Base-by-base conservation (phyloP, 2,329 filamentous ascomycete species). In the Aureobasidium pullulans region DNA sequence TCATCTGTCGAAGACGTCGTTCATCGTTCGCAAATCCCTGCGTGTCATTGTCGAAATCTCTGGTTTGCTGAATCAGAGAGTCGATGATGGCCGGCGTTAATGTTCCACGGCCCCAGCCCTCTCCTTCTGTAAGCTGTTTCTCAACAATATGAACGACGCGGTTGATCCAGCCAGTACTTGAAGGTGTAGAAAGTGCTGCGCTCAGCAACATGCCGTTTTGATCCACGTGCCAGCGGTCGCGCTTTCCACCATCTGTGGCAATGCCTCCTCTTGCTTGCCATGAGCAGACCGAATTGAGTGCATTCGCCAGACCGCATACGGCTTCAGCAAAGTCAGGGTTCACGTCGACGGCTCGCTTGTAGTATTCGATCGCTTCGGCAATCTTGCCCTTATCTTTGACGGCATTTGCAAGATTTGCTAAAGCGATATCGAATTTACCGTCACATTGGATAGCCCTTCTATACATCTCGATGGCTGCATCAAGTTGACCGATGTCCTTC, bases 311-410 rank as follows among this genome's bases (percentile, higher is more conserved):
- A 7, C 94, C 94, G 72, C 94, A 99, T 0, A 99, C 93, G 6
- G 94, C 94, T 75, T 99, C 94, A 1, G 94, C 90, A 74, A 99
- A 99, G 36, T 96, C 88, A 0, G 94, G 93, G 66, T 94, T 99
- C n/a, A 92, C 85, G 36, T 82, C 81, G 9, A 99, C 93, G 40
- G 94, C 94, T 64, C 92, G 84, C 68, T 85, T 89, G 76, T 99
- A 99, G 71, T 95, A 97, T 29, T 78, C 76, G 61, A 99, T 97
- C 1, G 94, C 94, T 70, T 99, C 94, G 60, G 85, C 88, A 65
- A 97, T 90, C 44, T 89, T 85, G 2, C 94, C 94, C 66, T 95
- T 90, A 71, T 99, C 94, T 72, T 99, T 99, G 65, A 99, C 92
- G 8, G 94, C 94, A 71, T 99, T 99, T 59, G 94, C 94, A 23